Conservation (phyloP, 495 filamentous ascomycete genomes). For the Viridothelium virens region DNA sequence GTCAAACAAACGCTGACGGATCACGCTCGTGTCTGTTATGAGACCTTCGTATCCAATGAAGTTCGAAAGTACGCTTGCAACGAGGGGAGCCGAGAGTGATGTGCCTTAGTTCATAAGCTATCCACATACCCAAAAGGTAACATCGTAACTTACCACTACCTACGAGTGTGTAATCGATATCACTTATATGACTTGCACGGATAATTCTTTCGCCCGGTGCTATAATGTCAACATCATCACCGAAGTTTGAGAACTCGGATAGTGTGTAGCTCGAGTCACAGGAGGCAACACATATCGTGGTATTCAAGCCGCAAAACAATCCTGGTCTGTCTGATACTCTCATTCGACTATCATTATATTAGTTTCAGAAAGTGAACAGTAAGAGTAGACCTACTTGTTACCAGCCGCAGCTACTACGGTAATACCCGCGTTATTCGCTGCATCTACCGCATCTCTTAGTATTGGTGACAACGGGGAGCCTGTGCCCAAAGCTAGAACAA, state of each 20-base stretch:
- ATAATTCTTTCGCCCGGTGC: neutral
- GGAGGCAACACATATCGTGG: neutral
- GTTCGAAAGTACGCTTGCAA: neutral
- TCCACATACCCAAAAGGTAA: neutral
- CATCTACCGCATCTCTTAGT: neutral
- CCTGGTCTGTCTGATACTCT: neutral
- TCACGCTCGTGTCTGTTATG: neutral
- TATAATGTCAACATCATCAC: neutral
- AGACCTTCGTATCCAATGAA: neutral
- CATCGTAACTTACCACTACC: neutral
- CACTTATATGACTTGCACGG: neutral
- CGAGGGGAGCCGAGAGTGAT: neutral
- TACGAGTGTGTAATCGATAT: neutral
- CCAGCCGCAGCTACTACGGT: neutral
- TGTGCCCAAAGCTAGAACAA: neutral
- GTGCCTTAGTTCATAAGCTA: neutral
- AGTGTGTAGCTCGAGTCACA: neutral
- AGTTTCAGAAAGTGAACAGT: neutral
- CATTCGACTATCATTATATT: neutral
- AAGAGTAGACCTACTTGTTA: neutral
- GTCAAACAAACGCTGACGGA: neutral
- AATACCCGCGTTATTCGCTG: neutral
- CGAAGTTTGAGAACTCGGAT: neutral
- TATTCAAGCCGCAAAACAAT: neutral
- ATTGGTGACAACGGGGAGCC: neutral